Base-by-base conservation (phyloP, 2,329 filamentous ascomycete species). In the Neonectria neomacrospora region DNA sequence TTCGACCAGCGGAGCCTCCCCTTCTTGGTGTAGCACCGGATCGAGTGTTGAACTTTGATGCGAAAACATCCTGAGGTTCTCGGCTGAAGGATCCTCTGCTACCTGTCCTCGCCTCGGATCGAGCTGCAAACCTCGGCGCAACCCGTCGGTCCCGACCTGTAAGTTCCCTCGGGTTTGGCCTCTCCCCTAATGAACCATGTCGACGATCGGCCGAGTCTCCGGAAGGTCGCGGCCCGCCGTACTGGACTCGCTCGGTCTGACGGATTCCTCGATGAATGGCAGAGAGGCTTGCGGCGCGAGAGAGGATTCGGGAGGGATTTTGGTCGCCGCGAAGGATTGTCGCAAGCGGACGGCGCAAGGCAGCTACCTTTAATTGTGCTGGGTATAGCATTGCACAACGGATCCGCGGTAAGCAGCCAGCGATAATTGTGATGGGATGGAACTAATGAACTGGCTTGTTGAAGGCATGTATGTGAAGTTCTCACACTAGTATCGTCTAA, bases 241-340 rank as follows among this genome's bases (percentile, higher is more conserved):
- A 70, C 48, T 75, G 72, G 41, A 67, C 75, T 64, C 75, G 70
- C 72, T 82, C 68, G 68, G 86, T 77, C 75, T 80, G 72, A 47
- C 88, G 86, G 58, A 93, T 81, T 14, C 91, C 91, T 48, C 85
- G 82, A 67, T 88, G 86, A 72, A 94, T 93, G 45, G 90, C 90
- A 10, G 90, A 91, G 63, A 92, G 83, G 44, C 74, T 78, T 28
- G 77, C 72, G 22, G 70, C 32, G 44, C 77, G 77, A 42, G 69
- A 65, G 16, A 65, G 57, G 5, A 69, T 44, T 23, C 67, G 70
- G 23, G 67, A 62, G n/a, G 63, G 66, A 32, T 20, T 53, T 44
- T 53, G 56, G 22, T 55, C 52, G 34, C 52, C 22, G 4, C 51
- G 32, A 34, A 68, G 32, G n/a, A 53, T 39, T 16, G 37, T 51